Conservation (phyloP, 805 yeast species). For the Schizosaccharomyces cryophilus region DNA sequence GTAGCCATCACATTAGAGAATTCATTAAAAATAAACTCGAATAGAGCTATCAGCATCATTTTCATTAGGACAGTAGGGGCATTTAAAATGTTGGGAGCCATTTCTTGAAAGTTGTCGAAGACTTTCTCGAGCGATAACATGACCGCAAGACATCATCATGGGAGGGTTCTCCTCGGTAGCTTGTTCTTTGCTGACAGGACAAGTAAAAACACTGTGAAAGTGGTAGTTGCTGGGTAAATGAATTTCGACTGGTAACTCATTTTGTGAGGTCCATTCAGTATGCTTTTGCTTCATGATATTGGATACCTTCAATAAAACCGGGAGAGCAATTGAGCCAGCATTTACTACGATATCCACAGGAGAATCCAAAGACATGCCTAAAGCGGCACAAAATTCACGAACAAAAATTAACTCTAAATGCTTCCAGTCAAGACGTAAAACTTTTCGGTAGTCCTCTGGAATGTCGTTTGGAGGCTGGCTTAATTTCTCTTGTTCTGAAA, state of each 20-base stretch:
- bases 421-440: constrained; percentile 7
- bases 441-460: neutral
- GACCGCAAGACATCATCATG: constrained; percentile 36
- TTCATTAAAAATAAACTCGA: neutral
- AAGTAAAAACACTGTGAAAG: constrained; percentile 43
- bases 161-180: constrained; percentile 40
- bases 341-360: constrained; percentile 26
- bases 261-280: constrained; percentile 30
- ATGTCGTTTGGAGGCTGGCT: constrained; percentile 4
- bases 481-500: no score
- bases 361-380: constrained; percentile 28
- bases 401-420: constrained; percentile 18
- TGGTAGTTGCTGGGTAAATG: constrained; percentile 27
- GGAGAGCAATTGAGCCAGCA: constrained; percentile 31
- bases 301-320: constrained; percentile 26
- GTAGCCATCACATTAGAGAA: no score
- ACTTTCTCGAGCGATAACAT: constrained; percentile 32
- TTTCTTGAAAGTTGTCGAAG: constrained; percentile 22
- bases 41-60: constrained; percentile 12
- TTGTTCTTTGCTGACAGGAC: constrained; percentile 48
- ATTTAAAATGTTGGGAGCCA: constrained; percentile 27
- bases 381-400: constrained; percentile 24
- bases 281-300: constrained; percentile 17
- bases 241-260: constrained; percentile 41
- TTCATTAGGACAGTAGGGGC: constrained; percentile 46